phyloP scores from a whole-genome alignment of 306 rosid genomes.

The cucumber (Cucumis sativus) region Cucumber_9930_V3 NC_026659.2:11193501-11194000 shows the following conservation, averaged over 20 bases:
- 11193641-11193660: too few species aligned
- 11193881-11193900: conserved; percentile 37
- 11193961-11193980: background rate
- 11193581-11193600: background rate
- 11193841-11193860: conserved; percentile 39
- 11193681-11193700: too few species aligned
- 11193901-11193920: conserved; percentile 52
- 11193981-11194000: background rate
- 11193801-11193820: background rate
- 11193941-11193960: background rate
- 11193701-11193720: background rate
- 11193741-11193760: background rate
- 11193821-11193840: background rate
- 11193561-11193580: background rate
- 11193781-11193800: background rate
- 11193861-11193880: conserved; percentile 38
- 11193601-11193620: background rate
- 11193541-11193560: background rate
- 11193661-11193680: too few species aligned
- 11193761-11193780: background rate
- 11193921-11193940: background rate
- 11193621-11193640: too few species aligned
- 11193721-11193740: background rate
- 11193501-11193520: background rate
- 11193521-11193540: too few species aligned